Base-by-base conservation (phyloP, 2,329 filamentous ascomycete species). In the Hyphodiscus sp. region DNA sequence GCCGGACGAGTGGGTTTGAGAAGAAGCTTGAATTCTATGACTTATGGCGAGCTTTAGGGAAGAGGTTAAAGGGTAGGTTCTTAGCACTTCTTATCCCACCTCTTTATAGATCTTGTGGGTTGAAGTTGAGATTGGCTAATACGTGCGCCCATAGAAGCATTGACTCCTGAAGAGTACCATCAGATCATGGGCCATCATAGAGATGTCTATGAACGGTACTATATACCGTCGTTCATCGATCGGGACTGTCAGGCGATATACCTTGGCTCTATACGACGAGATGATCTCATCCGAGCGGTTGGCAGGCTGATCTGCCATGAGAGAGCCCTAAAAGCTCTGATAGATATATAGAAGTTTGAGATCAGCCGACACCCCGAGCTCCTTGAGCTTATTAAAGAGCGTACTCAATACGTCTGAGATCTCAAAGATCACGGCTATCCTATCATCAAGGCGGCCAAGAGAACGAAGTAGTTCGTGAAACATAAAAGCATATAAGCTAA, bases 1-100 rank as follows among this genome's bases (percentile, higher is more conserved):
- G 43, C 61, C 66, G 44, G 68, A 60, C 50, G 2, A 55, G 52
- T 49, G 52, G 59, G 18, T 64, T 55, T 57, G 41, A 51, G 51
- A 65, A 66, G 52, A 45, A 41, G 47, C 57, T 65, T 26, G 45
- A 65, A 53, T 65, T 51, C n/a, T 66, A 66, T 49, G 47, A 64
- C 57, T 48, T 65, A 26, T 48, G 50, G 46, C 54, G 55, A 57
- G 63, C 51, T 44, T 65, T 52, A 29, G 51, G 60, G 45, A 65
- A 66, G 49, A 59, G 59, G 49, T 54, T 65, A 20, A 65, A 63
- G 55, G 44, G 60, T 66, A 60, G 52, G 56, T 43, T 20, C 46
- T 15, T n/a, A 23, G n/a, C 19, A 42, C 19, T 45, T 44, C 9
- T 30, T 15, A n/a, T 23, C 13, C 41, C n/a, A 46, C 44, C 13